A percentile compares a stretch with the other conserved stretches of the same genome.
Conservation (phyloP, 257 asterid genomes). For the Salvia hispanica region DNA sequence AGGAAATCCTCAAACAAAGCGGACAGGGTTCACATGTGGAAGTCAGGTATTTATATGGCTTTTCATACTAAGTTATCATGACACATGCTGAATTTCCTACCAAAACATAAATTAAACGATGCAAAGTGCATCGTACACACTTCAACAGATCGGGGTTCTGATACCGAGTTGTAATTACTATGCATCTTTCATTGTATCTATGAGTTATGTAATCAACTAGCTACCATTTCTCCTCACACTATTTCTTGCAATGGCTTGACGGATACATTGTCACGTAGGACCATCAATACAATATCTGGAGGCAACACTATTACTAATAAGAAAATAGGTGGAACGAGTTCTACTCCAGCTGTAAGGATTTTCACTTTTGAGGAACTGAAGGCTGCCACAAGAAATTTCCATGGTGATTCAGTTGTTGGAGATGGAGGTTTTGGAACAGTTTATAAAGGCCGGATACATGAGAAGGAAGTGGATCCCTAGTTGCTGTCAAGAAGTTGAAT, state of each 20-base stretch:
- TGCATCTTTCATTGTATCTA: background rate
- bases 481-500: conserved; percentile 47
- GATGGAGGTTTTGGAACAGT: conserved; percentile 55
- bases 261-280: conserved; percentile 38
- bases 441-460: conserved; percentile 43
- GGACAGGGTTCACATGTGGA: conserved; percentile 3
- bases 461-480: conserved; percentile 26
- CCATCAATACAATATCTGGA: conserved; percentile 21
- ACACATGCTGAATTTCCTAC: background rate
- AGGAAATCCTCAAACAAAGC: conserved; percentile 32
- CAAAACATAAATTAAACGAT: background rate
- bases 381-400: conserved; percentile 44
- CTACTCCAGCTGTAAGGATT: conserved; percentile 29
- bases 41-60: conserved; percentile 38
- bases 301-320: conserved; percentile 21
- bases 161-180: background rate
- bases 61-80: background rate
- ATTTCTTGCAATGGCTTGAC: conserved; percentile 17
- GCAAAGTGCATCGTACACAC: background rate
- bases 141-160: background rate
- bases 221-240: background rate
- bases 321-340: conserved; percentile 15
- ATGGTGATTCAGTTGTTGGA: conserved; percentile 36
- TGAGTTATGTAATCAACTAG: background rate
- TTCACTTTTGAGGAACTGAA: conserved; percentile 44